These are phyloP conservation scores for Drechslerella coelobrocha DNA, from an alignment of 2,329 filamentous ascomycete species.

Conservation along the genomic window DNA sequence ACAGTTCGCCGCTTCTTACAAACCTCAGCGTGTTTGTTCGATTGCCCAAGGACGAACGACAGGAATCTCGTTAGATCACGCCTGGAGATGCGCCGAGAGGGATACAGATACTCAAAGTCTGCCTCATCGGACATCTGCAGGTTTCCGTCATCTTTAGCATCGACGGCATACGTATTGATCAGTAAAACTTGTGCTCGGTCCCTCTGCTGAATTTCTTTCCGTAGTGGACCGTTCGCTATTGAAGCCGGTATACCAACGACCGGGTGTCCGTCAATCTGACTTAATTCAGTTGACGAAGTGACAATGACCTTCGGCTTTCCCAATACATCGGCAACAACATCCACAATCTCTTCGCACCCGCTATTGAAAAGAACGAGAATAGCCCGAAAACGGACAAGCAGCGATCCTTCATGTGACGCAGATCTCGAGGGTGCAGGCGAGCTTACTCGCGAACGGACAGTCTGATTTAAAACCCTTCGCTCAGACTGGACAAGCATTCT, in stretches of 20 bases:
- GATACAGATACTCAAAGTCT: constrained; percentile 88
- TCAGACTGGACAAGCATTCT: constrained; percentile 50
- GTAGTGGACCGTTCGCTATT: constrained; percentile 60
- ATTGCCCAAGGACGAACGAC: constrained; percentile 79
- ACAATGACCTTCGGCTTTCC: constrained; percentile 73
- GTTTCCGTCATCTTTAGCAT: constrained; percentile 67
- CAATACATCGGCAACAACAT: constrained; percentile 77
- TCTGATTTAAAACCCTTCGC: constrained; percentile 43
- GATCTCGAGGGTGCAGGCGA: constrained; percentile 46
- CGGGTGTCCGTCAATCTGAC: constrained; percentile 36
- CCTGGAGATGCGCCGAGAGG: constrained; percentile 72
- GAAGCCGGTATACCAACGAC: constrained; percentile 31
- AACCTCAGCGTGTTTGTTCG: constrained; percentile 76
- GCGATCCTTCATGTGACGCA: constrained; percentile 40
- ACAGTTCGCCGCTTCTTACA: constrained; percentile 80
- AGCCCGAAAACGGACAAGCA: constrained; percentile 48
- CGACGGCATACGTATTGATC: constrained; percentile 79
- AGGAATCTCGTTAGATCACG: constrained; percentile 80
- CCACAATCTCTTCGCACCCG: constrained; percentile 76
- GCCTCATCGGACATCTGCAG: constrained; percentile 69
- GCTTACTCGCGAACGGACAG: constrained; percentile 43
- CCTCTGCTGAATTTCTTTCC: constrained; percentile 66
- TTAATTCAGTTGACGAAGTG: constrained; percentile 65
- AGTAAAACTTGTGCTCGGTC: constrained; percentile 68
- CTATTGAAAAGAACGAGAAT: constrained; percentile 73